phyloP scores from a whole-genome alignment of 768 basidiomycete genomes.

The Rossbeevera mucosa region DNA sequence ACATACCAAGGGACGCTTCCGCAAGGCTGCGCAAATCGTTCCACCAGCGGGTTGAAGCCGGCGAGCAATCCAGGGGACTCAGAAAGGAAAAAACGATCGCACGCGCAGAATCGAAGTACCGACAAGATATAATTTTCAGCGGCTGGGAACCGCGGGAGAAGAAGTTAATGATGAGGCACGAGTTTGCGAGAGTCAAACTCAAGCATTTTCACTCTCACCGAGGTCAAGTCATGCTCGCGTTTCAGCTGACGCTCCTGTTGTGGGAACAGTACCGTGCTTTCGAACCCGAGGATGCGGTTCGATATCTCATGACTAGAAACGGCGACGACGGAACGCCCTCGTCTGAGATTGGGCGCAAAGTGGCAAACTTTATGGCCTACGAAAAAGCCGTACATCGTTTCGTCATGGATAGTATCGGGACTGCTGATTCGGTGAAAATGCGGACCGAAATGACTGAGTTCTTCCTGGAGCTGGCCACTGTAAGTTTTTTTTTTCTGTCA shows the following conservation, averaged over 20 bases:
- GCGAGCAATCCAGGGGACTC: constrained; percentile 23
- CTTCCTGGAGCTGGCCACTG: constrained; percentile 44
- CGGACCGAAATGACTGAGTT: constrained; percentile 33
- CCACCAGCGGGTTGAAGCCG: constrained; percentile 21
- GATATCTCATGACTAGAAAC: constrained; percentile 33
- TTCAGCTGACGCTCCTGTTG: constrained; percentile 39
- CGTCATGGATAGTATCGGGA: constrained; percentile 36
- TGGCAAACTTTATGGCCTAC: constrained; percentile 32
- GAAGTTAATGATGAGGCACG: constrained; percentile 26
- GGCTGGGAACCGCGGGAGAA: constrained; percentile 26
- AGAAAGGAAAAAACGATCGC: constrained; percentile 25
- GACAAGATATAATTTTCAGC: constrained; percentile 15
- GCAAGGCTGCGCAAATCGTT: constrained; percentile 29
- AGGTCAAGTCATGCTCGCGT: constrained; percentile 42
- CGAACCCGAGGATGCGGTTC: constrained; percentile 41
- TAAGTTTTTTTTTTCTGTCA: constrained; percentile 18
- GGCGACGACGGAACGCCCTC: constrained; percentile 24
- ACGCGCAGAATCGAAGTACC: constrained; percentile 18
- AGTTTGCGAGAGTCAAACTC: constrained; percentile 28
- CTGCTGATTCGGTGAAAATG: constrained; percentile 16
- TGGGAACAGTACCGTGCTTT: constrained; percentile 38
- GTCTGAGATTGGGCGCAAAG: constrained; percentile 28
- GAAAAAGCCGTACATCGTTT: constrained; percentile 38
- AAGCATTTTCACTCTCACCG: constrained; percentile 32
- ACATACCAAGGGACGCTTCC: constrained; percentile 29